A percentile compares a stretch with the other conserved stretches of the same genome.
phyloP scores from a whole-genome alignment of 1,284 basidiomycete species.

The Neolentinus lepideus region DNA sequence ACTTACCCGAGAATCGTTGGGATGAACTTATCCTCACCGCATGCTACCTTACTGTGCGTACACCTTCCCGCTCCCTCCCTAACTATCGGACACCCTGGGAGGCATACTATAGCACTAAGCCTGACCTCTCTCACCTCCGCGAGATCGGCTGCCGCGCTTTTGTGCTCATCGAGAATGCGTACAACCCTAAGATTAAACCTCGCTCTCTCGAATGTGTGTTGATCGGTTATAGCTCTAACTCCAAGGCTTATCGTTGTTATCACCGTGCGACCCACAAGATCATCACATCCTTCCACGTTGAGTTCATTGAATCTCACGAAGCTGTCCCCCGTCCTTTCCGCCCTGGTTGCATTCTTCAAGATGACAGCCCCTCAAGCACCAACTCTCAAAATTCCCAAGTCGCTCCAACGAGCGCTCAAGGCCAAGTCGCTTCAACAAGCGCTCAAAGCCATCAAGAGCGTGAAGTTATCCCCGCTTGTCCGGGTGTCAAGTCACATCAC shows the following conservation, averaged over 20 bases:
- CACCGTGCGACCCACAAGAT: slow-evolving; percentile 14
- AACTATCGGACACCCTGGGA: slow-evolving; percentile 11
- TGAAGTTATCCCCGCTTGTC: too few relatives aligned
- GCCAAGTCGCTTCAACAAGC: too few relatives aligned
- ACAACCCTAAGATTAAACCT: slow-evolving; percentile 22
- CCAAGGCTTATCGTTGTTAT: slow-evolving; percentile 26
- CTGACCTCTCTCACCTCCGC: slow-evolving; percentile 12
- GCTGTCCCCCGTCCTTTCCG: not conserved
- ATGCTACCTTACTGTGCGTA: slow-evolving; percentile 7
- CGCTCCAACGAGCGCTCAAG: slow-evolving; percentile 1
- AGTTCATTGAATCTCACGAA: slow-evolving; percentile 20
- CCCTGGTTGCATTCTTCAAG: not conserved
- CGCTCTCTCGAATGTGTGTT: slow-evolving; percentile 24
- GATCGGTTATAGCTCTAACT: slow-evolving; percentile 23
- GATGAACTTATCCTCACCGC: slow-evolving; percentile 18
- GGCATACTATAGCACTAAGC: slow-evolving; percentile 7
- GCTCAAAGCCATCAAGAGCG: too few relatives aligned
- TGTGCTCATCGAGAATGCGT: slow-evolving; percentile 9
- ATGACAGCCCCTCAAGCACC: not conserved
- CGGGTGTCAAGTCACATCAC: too few relatives aligned
- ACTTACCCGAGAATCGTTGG: slow-evolving; percentile 17
- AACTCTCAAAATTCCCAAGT: not conserved
- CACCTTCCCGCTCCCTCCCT: slow-evolving; percentile 1
- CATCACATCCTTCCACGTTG: slow-evolving; percentile 20
- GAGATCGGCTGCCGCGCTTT: slow-evolving; percentile 17